Evolutionary conservation across 2,329 filamentous ascomycete genomes (phyloP).

Genomic region (Exophiala viscosa): DNA sequence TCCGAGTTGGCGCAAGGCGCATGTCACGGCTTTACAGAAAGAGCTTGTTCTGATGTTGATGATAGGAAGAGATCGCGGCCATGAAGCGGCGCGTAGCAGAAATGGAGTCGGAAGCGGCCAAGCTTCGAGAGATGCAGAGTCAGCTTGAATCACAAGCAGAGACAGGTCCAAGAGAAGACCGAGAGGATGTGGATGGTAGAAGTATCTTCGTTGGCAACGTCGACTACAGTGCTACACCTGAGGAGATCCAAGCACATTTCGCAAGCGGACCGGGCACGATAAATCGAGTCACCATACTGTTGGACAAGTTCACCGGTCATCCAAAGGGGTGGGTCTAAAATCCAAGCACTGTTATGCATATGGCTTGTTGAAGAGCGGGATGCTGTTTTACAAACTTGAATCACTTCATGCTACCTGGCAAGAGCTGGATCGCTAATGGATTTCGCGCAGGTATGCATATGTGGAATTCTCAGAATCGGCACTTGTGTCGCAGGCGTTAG

Average conservation of each 20-base stretch:
- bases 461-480: conserved; percentile 96
- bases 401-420: conserved; percentile 55
- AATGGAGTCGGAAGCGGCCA: conserved; percentile 86
- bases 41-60: not conserved
- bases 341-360: conserved; percentile 19
- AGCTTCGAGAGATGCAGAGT: conserved; percentile 82
- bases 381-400: conserved; percentile 27
- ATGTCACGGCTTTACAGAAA: not conserved
- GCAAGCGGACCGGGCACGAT: conserved; percentile 87
- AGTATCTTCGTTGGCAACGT: conserved; percentile 99
- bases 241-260: conserved; percentile 98
- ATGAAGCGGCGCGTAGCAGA: conserved; percentile 85
- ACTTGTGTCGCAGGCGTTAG: conserved; percentile 86
- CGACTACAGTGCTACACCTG: conserved; percentile 92
- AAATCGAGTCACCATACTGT: conserved; percentile 93
- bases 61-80: conserved; percentile 71
- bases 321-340: conserved; percentile 81
- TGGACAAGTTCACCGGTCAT: conserved; percentile 98
- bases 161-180: conserved; percentile 75
- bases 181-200: conserved; percentile 89
- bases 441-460: conserved; percentile 78
- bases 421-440: conserved; percentile 46
- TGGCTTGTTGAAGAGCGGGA: conserved; percentile 29
- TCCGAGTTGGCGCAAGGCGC: not conserved
- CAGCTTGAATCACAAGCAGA: conserved; percentile 79